Evolutionary conservation across 192 early-diverging fungal genomes (phyloP).

Genomic region (Gonapodya prolifera): DNA sequence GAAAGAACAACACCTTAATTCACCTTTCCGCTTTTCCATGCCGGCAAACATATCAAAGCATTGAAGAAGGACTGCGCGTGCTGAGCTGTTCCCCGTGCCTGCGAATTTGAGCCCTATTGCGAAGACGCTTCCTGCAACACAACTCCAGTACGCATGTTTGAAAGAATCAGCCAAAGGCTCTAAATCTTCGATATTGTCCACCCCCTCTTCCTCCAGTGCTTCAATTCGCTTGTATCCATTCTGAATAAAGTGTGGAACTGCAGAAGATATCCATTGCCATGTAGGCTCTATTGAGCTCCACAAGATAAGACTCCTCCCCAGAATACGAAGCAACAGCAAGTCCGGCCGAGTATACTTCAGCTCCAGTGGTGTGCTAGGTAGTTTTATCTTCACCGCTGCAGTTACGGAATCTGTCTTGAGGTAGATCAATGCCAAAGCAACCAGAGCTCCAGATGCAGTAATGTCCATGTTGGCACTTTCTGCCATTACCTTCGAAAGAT

Average conservation of each 20-base stretch:
- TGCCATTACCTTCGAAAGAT: background rate
- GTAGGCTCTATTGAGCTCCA: constrained; percentile 54
- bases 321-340: constrained; percentile 48
- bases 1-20: constrained; percentile 6
- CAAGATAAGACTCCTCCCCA: constrained; percentile 62
- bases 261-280: constrained; percentile 45
- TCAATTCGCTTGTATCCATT: background rate
- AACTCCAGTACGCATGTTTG: constrained; percentile 48
- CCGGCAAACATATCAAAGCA: constrained; percentile 38
- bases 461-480: constrained; percentile 28
- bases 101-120: constrained; percentile 56
- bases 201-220: background rate
- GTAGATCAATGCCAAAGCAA: constrained; percentile 75
- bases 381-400: constrained; percentile 48
- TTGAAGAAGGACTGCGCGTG: constrained; percentile 31
- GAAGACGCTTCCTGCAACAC: constrained; percentile 55
- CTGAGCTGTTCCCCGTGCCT: constrained; percentile 35
- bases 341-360: constrained; percentile 66
- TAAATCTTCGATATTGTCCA: background rate
- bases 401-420: constrained; percentile 60
- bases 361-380: constrained; percentile 39
- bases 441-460: constrained; percentile 48
- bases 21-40: constrained; percentile 24
- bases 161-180: constrained; percentile 24
- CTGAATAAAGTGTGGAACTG: constrained; percentile 48